phyloP scores from a whole-genome alignment of 441 rosid species.

The Arabidopsis hybrid region DNA sequence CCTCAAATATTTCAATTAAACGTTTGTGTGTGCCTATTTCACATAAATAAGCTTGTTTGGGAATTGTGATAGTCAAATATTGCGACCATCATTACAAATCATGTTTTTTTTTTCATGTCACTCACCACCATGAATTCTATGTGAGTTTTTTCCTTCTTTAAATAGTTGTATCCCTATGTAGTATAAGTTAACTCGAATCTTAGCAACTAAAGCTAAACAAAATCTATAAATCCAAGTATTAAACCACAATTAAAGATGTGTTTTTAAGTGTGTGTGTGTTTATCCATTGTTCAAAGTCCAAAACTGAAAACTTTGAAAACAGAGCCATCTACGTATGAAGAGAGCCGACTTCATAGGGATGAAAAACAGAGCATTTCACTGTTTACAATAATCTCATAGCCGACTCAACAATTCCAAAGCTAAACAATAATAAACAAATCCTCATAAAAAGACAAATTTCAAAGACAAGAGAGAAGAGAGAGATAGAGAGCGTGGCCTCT shows the following conservation, averaged over 20 bases:
- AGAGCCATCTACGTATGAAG: conserved; percentile 43
- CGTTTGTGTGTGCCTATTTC: background rate
- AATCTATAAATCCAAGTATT: background rate
- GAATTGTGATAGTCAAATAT: conserved; percentile 27
- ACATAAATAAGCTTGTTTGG: conserved; percentile 7
- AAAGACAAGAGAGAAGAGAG: conserved; percentile 26
- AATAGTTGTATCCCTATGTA: background rate
- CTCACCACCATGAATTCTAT: too few species aligned
- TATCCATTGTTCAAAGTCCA: background rate
- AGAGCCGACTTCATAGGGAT: conserved; percentile 36
- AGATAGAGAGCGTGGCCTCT: conserved; percentile 34
- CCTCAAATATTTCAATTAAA: conserved; percentile 7
- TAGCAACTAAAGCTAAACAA: background rate
- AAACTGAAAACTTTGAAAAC: conserved; percentile 33
- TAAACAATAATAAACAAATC: background rate
- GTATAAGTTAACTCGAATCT: too few species aligned
- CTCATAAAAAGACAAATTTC: conserved; percentile 22
- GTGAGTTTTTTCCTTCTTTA: background rate
- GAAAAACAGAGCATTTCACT: conserved; percentile 30
- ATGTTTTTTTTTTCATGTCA: background rate
- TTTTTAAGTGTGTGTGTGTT: background rate
- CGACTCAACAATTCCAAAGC: conserved; percentile 38
- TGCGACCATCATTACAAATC: conserved; percentile 6
- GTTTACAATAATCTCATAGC: conserved; percentile 42
- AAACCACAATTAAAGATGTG: too few species aligned